Base-by-base conservation (phyloP, 306 rosid genomes). In the Fagus crenata region DNA sequence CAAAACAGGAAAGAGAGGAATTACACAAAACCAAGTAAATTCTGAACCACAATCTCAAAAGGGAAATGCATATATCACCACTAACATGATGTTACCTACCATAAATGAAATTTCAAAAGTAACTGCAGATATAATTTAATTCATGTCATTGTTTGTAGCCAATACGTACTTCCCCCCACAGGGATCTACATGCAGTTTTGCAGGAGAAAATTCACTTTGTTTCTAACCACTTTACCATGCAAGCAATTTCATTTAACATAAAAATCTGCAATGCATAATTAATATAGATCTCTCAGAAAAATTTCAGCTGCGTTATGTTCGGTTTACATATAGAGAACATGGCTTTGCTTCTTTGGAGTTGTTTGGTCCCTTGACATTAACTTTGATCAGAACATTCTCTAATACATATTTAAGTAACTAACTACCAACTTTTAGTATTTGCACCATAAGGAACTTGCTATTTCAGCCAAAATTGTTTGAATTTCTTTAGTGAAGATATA, bases 401-500 rank as follows among this genome's bases (percentile, higher is more conserved):
- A 31, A 32, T 65, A 65, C 14, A 11, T 22, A 70, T 17, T 70
- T 54, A 61, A 40, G 60, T 17, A 63, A 39, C 77, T 15, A 31
- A 43, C 51, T 64, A 49, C 40, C 60, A 31, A 15, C 49, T 64
- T 64, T 58, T 17, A n/a, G 7, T 63, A 31, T 7, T 17, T 1
- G 31, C 46, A 9, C 6, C 14, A 15, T 40, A 36, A 37, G 49
- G 63, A 53, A 55, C 2, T 13, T 37, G 8, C 71, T 2, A 7
- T 60, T 67, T 75, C 15, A 49, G 13, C 2, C 51, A 73, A 51
- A n/a, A 59, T n/a, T 1, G 0, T 22, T 8, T 5, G 4, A 60
- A 54, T 65, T 74, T 51, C 74, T 43, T 72, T 35, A 6, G 22
- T 42, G 53, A 77, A 49, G 69, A 73, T 53, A 58, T 12, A 67